phyloP scores from a whole-genome alignment of 805 yeast species.

The Candida bentonensis region DNA sequence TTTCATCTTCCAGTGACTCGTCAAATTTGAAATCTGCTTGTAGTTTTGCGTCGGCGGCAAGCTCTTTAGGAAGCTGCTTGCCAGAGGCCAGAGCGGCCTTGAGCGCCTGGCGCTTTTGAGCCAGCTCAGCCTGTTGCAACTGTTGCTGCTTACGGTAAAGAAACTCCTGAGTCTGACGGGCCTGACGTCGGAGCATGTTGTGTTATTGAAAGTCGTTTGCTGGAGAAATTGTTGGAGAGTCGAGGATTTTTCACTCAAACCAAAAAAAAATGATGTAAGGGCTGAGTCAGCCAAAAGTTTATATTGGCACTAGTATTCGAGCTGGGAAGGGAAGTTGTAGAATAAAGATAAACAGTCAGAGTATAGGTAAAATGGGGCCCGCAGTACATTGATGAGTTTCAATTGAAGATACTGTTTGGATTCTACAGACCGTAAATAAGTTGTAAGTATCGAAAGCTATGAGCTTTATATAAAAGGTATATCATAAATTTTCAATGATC shows the following conservation, averaged over 20 bases:
- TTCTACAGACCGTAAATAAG: no score
- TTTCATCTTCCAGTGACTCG: constrained; percentile 50
- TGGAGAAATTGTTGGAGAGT: background rate
- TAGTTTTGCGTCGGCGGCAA: constrained; percentile 73
- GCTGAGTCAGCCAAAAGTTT: no score
- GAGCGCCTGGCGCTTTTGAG: constrained; percentile 74
- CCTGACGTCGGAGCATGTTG: constrained; percentile 67
- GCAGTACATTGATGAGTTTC: no score
- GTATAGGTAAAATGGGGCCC: no score
- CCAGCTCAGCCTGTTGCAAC: constrained; percentile 74
- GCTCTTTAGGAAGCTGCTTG: constrained; percentile 74
- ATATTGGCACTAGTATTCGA: no score
- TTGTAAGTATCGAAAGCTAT: no score
- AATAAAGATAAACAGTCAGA: no score
- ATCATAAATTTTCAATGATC: no score
- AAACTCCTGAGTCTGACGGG: constrained; percentile 92
- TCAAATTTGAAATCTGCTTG: constrained; percentile 79
- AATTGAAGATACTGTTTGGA: no score
- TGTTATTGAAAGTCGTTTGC: background rate
- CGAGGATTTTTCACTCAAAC: background rate
- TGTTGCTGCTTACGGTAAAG: constrained; percentile 79
- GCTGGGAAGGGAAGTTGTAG: no score
- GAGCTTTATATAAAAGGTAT: no score
- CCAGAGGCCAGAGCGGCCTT: constrained; percentile 86
- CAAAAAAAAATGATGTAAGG: background rate